Conservation (phyloP, 345 rosid species). For the Erucastrum elatum region DNA sequence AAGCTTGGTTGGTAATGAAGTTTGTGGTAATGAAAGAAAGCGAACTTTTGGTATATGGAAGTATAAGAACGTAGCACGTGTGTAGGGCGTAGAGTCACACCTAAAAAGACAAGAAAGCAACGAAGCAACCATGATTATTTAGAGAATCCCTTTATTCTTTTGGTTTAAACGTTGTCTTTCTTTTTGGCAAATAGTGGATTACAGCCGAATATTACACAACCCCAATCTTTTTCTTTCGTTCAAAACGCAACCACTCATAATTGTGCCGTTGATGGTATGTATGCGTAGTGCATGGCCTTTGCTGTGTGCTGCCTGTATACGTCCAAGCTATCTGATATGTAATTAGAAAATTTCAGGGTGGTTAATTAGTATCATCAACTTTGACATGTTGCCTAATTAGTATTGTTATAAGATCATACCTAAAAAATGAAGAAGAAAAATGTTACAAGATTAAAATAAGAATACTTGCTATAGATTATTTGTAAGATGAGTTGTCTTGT, state of each 20-base stretch:
- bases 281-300: conserved; percentile 6
- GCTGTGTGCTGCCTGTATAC: not conserved
- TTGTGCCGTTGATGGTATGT: not conserved
- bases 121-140: conserved; percentile 35
- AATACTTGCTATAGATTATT: not conserved
- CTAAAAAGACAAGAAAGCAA: conserved; percentile 38
- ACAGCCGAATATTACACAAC: conserved; percentile 35
- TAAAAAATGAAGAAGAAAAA: not conserved
- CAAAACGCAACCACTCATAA: conserved; percentile 20
- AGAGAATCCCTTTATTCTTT: conserved; percentile 12
- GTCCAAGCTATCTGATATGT: not conserved
- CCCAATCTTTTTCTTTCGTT: not conserved
- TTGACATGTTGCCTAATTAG: not conserved
- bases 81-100: conserved; percentile 32
- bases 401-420: not conserved
- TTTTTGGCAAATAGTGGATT: conserved; percentile 36
- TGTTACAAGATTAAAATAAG: not conserved
- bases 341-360: too few relatives aligned
- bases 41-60: conserved; percentile 5
- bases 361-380: not conserved
- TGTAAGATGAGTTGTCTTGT: conserved; percentile 14
- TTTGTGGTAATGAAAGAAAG: not conserved
- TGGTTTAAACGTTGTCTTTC: conserved; percentile 32
- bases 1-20: conserved; percentile 2
- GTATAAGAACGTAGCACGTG: conserved; percentile 33